phyloP scores from a whole-genome alignment of 208 protist species.

The Naegleria fowleri region DNA sequence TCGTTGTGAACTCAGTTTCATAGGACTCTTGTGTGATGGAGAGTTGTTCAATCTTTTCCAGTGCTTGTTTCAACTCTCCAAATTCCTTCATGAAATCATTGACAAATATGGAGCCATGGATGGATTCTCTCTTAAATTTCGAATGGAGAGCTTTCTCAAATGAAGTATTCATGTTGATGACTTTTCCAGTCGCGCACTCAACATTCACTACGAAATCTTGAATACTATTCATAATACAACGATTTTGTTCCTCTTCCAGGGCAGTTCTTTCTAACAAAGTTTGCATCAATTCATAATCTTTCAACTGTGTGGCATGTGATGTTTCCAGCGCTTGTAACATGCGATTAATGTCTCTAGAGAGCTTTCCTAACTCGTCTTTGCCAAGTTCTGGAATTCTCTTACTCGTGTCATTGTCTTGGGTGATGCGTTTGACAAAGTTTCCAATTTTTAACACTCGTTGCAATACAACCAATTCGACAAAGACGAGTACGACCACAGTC shows the following conservation, averaged over 20 bases:
- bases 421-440: background rate
- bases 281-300: background rate
- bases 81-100: background rate
- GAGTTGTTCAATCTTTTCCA: background rate
- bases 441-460: background rate
- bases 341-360: background rate
- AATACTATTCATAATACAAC: background rate
- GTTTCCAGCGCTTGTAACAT: background rate
- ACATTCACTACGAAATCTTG: background rate
- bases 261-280: background rate
- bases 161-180: background rate
- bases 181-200: background rate
- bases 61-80: background rate
- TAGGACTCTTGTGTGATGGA: background rate
- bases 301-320: background rate
- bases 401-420: background rate
- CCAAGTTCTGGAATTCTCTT: background rate
- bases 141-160: background rate
- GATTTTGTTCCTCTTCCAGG: background rate
- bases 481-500: background rate
- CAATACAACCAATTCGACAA: background rate
- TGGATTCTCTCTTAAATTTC: background rate
- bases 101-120: no score
- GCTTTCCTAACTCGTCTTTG: background rate
- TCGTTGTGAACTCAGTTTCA: background rate